phyloP scores from a whole-genome alignment of 345 rosid species.

The Alliaria petiolata region DNA sequence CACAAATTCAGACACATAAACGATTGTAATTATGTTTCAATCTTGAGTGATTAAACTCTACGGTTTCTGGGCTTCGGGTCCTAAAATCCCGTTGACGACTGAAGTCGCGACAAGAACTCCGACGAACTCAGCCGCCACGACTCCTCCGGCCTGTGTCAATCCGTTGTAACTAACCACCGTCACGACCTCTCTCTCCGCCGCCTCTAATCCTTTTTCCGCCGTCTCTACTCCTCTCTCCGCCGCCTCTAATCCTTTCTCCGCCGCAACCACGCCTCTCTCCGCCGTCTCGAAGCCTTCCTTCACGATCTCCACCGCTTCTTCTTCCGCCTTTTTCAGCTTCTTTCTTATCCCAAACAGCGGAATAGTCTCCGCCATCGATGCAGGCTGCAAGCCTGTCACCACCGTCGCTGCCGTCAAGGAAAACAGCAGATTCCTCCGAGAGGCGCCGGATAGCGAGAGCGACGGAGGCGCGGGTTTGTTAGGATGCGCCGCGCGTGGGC shows the following conservation, averaged over 20 bases:
- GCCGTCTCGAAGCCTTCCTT: constrained; percentile 65
- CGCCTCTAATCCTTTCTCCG: constrained; percentile 55
- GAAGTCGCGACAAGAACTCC: constrained; percentile 70
- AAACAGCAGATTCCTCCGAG: constrained; percentile 54
- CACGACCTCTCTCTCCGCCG: constrained; percentile 52
- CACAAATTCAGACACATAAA: not conserved
- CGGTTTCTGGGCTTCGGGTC: constrained; percentile 53
- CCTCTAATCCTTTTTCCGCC: constrained; percentile 57
- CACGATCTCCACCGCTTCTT: constrained; percentile 68
- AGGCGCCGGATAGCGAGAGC: constrained; percentile 14
- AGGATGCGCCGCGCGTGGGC: constrained; percentile 26
- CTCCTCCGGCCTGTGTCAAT: constrained; percentile 77
- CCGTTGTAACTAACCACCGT: constrained; percentile 54
- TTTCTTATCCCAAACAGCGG: constrained; percentile 73
- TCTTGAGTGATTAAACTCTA: too few relatives aligned
- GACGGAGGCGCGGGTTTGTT: constrained; percentile 24
- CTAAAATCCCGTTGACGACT: constrained; percentile 74
- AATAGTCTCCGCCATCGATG: constrained; percentile 57
- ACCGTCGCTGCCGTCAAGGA: constrained; percentile 53
- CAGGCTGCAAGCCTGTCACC: constrained; percentile 28
- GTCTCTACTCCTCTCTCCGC: constrained; percentile 52
- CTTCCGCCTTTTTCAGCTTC: constrained; percentile 68
- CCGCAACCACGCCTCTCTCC: constrained; percentile 52
- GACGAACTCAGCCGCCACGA: constrained; percentile 67
- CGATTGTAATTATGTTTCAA: too few relatives aligned